Percentiles rank a stretch among this genome's conserved stretches.
Conservation (phyloP, 1,284 basidiomycete species). For the Fomitopsis betulina region DNA sequence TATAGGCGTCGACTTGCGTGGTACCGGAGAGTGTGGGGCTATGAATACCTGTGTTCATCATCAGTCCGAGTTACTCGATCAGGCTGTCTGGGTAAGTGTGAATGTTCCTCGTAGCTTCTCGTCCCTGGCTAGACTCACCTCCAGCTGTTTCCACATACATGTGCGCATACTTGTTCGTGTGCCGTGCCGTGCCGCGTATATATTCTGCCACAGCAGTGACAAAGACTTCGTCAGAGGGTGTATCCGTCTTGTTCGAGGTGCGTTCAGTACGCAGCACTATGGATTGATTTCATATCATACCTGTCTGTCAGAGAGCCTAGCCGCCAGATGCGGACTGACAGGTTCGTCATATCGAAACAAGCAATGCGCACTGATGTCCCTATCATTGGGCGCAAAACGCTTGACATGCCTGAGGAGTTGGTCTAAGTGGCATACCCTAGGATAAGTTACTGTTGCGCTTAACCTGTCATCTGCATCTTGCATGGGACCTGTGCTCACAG, state of each 20-base stretch:
- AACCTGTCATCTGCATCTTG: constrained; percentile 81
- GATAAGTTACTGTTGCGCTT: constrained; percentile 20
- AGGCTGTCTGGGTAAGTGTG: not conserved
- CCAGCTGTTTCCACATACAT: constrained; percentile 95
- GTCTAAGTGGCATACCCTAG: not conserved
- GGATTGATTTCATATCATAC: constrained; percentile 25
- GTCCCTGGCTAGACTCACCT: constrained; percentile 47
- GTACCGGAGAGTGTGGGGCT: constrained; percentile 86
- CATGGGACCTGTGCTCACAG: constrained; percentile 84
- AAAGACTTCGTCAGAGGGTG: constrained; percentile 65
- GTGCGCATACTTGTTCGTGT: constrained; percentile 26
- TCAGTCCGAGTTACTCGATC: not conserved
- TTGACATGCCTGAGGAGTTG: constrained; percentile 58
- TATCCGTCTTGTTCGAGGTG: constrained; percentile 21
- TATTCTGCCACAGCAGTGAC: constrained; percentile 63
- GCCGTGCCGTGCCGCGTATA: constrained; percentile 39
- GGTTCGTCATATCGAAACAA: constrained; percentile 86
- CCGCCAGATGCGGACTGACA: constrained; percentile 92
- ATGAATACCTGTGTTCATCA: constrained; percentile 70
- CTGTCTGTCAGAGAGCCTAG: constrained; percentile 46
- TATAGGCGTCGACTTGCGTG: constrained; percentile 82
- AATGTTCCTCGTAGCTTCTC: no score
- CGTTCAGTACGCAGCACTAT: not conserved
- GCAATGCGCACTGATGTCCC: constrained; percentile 61
- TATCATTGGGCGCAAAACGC: constrained; percentile 44